Conservation (phyloP, 345 rosid species). For the Rubroshorea leprosula region DNA sequence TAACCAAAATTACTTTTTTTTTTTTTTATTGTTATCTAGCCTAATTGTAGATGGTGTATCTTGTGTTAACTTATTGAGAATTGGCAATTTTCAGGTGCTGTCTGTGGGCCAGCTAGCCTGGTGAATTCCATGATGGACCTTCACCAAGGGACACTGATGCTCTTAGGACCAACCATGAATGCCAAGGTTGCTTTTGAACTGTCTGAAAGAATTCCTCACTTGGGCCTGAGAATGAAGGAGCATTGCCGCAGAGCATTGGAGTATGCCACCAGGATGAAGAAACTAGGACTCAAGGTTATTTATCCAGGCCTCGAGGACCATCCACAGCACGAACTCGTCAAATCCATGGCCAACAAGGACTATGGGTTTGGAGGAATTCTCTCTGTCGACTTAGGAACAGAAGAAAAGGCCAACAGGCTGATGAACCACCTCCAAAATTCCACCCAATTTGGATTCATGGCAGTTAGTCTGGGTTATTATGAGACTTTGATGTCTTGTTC, state of each 20-base stretch:
- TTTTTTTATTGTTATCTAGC: too few species aligned
- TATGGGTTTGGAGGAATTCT: conserved; percentile 86
- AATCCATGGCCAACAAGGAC: conserved; percentile 51
- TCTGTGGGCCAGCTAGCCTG: conserved; percentile 73
- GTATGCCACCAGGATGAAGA: conserved; percentile 62
- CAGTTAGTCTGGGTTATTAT: conserved; percentile 89
- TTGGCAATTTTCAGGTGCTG: conserved; percentile 50
- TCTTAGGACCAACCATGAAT: conserved; percentile 95
- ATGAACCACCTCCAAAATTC: conserved; percentile 73
- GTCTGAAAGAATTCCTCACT: conserved; percentile 82
- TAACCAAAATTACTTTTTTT: too few species aligned
- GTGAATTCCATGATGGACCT: conserved; percentile 96
- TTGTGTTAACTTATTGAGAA: too few species aligned
- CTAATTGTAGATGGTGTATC: too few species aligned
- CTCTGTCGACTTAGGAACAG: conserved; percentile 79
- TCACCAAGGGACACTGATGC: conserved; percentile 82
- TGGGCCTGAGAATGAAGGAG: conserved; percentile 80
- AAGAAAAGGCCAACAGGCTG: conserved; percentile 71
- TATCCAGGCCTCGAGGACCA: conserved; percentile 89
- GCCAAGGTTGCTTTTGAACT: conserved; percentile 88
- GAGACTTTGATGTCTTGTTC: conserved; percentile 97
- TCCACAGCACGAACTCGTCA: conserved; percentile 64
- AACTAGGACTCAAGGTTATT: conserved; percentile 63
- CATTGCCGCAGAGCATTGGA: conserved; percentile 67
- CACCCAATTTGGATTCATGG: conserved; percentile 90